Evolutionary conservation across 139 green algal species (phyloP).

Genomic region (Trebouxia sp.): DNA sequence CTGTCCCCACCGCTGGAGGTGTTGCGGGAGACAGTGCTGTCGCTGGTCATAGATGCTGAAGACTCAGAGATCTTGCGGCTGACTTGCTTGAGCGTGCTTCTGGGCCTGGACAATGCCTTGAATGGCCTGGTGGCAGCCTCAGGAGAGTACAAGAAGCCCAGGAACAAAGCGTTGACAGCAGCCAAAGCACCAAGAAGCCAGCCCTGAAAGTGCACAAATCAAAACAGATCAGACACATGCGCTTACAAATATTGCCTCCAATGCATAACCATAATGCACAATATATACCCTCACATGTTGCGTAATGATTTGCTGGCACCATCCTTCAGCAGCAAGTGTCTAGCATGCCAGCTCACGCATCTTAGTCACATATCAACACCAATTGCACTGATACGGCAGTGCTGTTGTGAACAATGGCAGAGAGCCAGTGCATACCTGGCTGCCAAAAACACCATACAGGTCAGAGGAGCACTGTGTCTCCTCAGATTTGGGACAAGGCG

Average conservation of each 20-base stretch:
- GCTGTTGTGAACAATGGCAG: too few species aligned
- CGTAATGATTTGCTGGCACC: too few species aligned
- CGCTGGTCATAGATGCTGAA: not conserved
- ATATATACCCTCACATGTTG: too few species aligned
- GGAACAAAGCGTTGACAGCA: not conserved
- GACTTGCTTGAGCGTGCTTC: not conserved
- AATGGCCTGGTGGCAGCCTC: not conserved
- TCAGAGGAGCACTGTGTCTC: not conserved
- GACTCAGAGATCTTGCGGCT: conserved; percentile 2
- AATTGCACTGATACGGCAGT: too few species aligned
- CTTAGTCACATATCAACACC: too few species aligned
- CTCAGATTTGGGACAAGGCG: not conserved
- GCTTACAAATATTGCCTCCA: too few species aligned
- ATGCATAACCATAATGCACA: too few species aligned
- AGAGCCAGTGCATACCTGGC: not conserved
- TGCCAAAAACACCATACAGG: conserved; percentile 11
- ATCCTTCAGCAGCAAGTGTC: too few species aligned
- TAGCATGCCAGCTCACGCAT: too few species aligned
- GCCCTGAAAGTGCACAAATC: not conserved
- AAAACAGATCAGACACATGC: not conserved
- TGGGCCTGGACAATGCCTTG: not conserved
- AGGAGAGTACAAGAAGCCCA: not conserved
- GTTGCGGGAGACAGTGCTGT: conserved; percentile 7
- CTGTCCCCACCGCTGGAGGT: not conserved
- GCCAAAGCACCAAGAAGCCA: conserved; percentile 3